phyloP scores from a whole-genome alignment of 2,329 filamentous ascomycete genomes.

The Aureobasidium sp. region DNA sequence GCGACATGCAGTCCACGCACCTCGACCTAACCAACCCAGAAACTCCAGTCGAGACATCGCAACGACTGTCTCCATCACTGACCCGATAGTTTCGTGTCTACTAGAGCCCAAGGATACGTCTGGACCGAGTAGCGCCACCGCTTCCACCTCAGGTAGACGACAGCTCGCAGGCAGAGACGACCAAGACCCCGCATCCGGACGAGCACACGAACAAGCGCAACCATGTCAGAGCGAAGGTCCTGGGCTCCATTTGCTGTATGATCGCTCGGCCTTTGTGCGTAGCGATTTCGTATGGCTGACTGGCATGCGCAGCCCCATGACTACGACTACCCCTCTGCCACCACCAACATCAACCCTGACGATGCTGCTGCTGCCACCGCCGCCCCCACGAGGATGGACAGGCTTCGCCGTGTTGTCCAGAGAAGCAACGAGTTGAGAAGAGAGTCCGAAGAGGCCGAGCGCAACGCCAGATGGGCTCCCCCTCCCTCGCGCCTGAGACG shows the following conservation, averaged over 20 bases:
- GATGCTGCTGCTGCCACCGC: slow-evolving; percentile 15
- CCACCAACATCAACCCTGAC: slow-evolving; percentile 18
- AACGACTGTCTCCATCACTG: not conserved
- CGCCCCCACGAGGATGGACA: slow-evolving; percentile 22
- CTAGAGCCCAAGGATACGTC: not conserved
- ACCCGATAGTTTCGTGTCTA: not conserved
- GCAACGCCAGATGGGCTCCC: slow-evolving; percentile 15
- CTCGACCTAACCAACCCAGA: not conserved
- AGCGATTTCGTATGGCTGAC: slow-evolving; percentile 6
- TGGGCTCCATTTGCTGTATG: slow-evolving; percentile 14
- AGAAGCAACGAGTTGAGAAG: slow-evolving; percentile 26
- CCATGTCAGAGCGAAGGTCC: slow-evolving; percentile 16
- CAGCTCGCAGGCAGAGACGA: not conserved
- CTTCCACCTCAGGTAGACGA: not conserved
- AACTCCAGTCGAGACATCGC: not conserved
- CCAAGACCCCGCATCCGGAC: not conserved
- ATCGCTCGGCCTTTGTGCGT: not conserved
- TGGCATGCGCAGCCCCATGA: slow-evolving; percentile 24
- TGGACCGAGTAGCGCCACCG: not conserved
- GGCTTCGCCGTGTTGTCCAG: slow-evolving; percentile 27
- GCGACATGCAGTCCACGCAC: not conserved
- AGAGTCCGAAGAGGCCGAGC: slow-evolving; percentile 16
- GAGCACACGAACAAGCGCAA: not conserved
- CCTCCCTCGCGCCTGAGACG: slow-evolving; percentile 7
- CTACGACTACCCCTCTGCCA: slow-evolving; percentile 39